A percentile compares a stretch with the other conserved stretches of the same genome.
Evolutionary conservation across 1,139 yeast genomes (phyloP).

Genomic region (Scheffersomyces parashehatae): DNA sequence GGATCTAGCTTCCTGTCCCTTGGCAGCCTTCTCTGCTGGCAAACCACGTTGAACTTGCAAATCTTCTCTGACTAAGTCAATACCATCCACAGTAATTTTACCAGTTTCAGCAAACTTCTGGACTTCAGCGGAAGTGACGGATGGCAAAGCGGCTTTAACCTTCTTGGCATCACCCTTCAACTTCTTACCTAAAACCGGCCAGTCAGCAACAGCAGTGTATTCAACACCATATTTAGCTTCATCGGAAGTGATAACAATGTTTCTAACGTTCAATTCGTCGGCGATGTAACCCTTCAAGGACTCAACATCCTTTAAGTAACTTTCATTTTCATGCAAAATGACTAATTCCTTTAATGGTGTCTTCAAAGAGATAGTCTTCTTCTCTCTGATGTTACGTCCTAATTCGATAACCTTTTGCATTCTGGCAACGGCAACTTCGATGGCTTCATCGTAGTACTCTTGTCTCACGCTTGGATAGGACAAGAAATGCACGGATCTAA

Average conservation of each 20-base stretch:
- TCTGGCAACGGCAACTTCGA: conserved; percentile 83
- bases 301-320: conserved; percentile 75
- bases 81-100: conserved; percentile 82
- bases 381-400: conserved; percentile 96
- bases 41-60: conserved; percentile 87
- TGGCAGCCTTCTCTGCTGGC: conserved; percentile 56
- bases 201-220: conserved; percentile 94
- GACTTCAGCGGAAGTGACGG: conserved; percentile 77
- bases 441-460: conserved; percentile 75
- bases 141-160: conserved; percentile 92
- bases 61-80: conserved; percentile 83
- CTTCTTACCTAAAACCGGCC: conserved; percentile 98
- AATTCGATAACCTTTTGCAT: conserved; percentile 97
- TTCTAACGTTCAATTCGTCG: conserved; percentile 93
- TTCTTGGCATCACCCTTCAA: conserved; percentile 90
- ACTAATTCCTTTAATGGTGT: conserved; percentile 90
- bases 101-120: conserved; percentile 74
- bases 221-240: conserved; percentile 91
- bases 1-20: conserved; percentile 83
- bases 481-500: conserved; percentile 89
- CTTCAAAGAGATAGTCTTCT: conserved; percentile 89
- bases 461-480: conserved; percentile 83
- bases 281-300: conserved; percentile 75
- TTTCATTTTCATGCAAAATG: conserved; percentile 76
- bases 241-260: conserved; percentile 82